phyloP scores from a whole-genome alignment of 2,329 filamentous ascomycete species.

The Cordyceps farinosa region DNA sequence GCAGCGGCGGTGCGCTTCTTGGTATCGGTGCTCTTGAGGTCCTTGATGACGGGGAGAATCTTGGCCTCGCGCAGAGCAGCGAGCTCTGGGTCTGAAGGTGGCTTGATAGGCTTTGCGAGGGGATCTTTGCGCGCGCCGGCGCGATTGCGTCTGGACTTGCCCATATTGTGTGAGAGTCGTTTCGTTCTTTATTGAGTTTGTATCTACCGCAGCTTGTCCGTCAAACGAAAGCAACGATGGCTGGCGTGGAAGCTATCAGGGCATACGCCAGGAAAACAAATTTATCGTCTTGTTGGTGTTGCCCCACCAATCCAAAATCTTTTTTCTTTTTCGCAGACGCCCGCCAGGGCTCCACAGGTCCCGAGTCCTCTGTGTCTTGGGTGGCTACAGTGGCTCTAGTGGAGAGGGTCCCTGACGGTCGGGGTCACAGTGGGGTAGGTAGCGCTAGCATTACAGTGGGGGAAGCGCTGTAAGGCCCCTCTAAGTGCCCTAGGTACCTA shows the following conservation, averaged over 20 bases:
- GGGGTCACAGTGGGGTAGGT: constrained; percentile 1
- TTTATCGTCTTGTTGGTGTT: neutral
- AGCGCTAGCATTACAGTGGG: neutral
- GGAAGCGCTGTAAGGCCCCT: neutral
- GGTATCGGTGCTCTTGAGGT: constrained; percentile 56
- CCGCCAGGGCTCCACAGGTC: too few relatives aligned
- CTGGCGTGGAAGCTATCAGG: neutral
- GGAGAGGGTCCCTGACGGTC: neutral
- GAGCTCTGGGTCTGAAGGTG: constrained; percentile 60
- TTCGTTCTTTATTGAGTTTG: neutral
- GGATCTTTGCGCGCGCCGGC: constrained; percentile 51
- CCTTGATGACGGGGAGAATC: constrained; percentile 60
- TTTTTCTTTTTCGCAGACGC: neutral
- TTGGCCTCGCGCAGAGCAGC: constrained; percentile 59
- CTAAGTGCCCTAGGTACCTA: neutral
- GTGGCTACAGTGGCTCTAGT: neutral
- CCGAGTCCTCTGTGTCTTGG: neutral
- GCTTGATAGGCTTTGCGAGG: constrained; percentile 55
- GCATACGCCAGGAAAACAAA: neutral
- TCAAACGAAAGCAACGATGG: neutral
- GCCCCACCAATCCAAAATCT: constrained; percentile 11
- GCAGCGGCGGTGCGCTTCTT: constrained; percentile 59
- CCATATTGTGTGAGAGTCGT: constrained; percentile 41
- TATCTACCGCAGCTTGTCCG: neutral
- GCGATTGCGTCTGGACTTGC: constrained; percentile 55